A percentile compares a stretch with the other conserved stretches of the same genome.
These are phyloP conservation scores for Trichomonas vaginalis DNA, from an alignment of 208 protist species.

Conservation along the genomic window DNA sequence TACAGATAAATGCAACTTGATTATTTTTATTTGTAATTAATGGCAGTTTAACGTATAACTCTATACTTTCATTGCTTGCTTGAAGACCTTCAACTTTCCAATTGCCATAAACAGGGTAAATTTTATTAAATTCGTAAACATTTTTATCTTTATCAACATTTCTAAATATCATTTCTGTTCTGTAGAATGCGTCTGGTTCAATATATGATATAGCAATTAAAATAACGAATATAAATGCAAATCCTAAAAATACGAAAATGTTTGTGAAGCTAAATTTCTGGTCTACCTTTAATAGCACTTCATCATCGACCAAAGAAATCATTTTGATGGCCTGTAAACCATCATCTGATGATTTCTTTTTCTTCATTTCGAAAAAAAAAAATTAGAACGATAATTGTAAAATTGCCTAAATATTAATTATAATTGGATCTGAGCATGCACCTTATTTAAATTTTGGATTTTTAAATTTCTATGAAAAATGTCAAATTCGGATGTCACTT, in stretches of 20 bases:
- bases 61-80: neutral
- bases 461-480: too few species aligned
- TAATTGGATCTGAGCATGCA: too few species aligned
- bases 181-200: neutral
- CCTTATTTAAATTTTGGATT: too few species aligned
- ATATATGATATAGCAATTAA: neutral
- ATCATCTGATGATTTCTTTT: too few species aligned
- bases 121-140: neutral
- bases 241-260: neutral
- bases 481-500: too few species aligned
- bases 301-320: too few species aligned
- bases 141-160: neutral
- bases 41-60: neutral
- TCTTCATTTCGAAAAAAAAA: too few species aligned
- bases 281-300: too few species aligned
- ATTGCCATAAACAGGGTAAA: neutral
- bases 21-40: neutral
- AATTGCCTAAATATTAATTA: too few species aligned
- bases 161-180: neutral
- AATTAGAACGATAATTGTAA: too few species aligned
- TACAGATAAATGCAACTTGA: neutral
- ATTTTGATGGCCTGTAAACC: too few species aligned
- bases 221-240: neutral
- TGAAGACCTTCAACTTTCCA: neutral
- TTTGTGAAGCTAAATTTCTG: neutral